Base-by-base conservation (phyloP, 495 filamentous ascomycete species). In the Trypethelium eluteriae region DNA sequence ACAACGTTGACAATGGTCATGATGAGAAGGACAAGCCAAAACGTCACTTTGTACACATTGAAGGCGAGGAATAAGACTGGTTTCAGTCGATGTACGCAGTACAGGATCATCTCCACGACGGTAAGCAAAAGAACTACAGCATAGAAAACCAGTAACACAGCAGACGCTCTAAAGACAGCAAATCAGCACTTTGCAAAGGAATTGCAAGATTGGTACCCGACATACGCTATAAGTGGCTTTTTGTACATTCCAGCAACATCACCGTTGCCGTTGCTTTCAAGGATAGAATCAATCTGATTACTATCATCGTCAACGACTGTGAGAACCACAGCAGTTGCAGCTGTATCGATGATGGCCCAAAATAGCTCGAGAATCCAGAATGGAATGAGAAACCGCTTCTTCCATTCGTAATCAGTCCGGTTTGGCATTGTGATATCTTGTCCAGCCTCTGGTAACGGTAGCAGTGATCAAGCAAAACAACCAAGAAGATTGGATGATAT, bases 351-450 rank as follows among this genome's bases (percentile, higher is more conserved):
- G 32, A 59, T 59, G 32, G 25, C 9, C 53, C 53, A 59, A 14
- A 59, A 59, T 9, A 3, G 36, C 32, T 59, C 53, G 14, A 59
- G 25, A 36, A 59, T 32, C 53, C 53, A 59, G 32, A 59, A 59
- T 36, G 53, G 53, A 32, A 59, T 59, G 53, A 34, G 32, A 14
- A 59, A 35, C 36, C 53, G 53, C 53, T 59, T 59, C 14, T 18
- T 18, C 53, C 18, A 59, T 59, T 34, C 18, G 32, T 59, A 59
- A 7, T 36, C 32, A 32, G 18, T 32, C 10, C 53, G 53, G 41
- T 14, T 44, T 14, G 53, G 25, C 53, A 59, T 59, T 34, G 10
- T 36, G 32, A 59, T 5, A 18, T 0, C 5, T 18, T 53, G 49
- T 18, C 25, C 25, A 25, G 25, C 0, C 25, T 25, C 25, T 25